A percentile compares a stretch with the other conserved stretches of the same genome.
These are phyloP conservation scores for Xylaria sp. DNA, from an alignment of 2,329 filamentous ascomycete genomes.

Conservation along the genomic window DNA sequence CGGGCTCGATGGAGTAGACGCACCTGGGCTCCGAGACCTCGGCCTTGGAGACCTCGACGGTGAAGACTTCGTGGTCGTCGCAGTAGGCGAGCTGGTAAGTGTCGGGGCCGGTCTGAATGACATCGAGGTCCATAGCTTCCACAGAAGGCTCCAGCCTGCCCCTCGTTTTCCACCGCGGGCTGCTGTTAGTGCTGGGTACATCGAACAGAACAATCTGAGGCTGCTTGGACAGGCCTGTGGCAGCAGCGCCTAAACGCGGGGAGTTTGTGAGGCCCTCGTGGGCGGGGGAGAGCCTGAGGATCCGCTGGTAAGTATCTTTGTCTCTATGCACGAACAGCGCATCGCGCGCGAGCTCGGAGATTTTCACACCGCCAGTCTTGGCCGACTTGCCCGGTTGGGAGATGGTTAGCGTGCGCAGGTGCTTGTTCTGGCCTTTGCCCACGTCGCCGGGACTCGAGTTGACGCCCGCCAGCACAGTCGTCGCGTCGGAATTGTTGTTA, in stretches of 20 bases:
- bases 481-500: constrained; percentile 56
- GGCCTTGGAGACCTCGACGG: constrained; percentile 62
- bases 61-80: constrained; percentile 77
- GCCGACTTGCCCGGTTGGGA: constrained; percentile 50
- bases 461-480: constrained; percentile 77
- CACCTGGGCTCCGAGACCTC: constrained; percentile 59
- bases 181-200: constrained; percentile 65
- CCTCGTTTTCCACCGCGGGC: constrained; percentile 59
- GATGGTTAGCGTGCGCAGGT: constrained; percentile 81
- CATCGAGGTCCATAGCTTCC: constrained; percentile 76
- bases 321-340: constrained; percentile 65
- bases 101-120: constrained; percentile 69
- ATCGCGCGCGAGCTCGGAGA: constrained; percentile 63
- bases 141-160: constrained; percentile 61
- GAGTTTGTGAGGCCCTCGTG: constrained; percentile 58
- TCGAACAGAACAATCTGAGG: constrained; percentile 85
- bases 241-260: constrained; percentile 76
- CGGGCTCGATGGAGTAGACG: constrained; percentile 67
- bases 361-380: constrained; percentile 53
- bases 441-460: constrained; percentile 81
- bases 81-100: constrained; percentile 81
- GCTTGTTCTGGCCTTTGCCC: constrained; percentile 80
- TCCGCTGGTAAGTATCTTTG: constrained; percentile 66
- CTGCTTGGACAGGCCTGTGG: constrained; percentile 79
- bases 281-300: constrained; percentile 65